Percentiles rank a stretch among this genome's conserved stretches.
phyloP scores from a whole-genome alignment of 345 rosid genomes.

The Citrus australasica region DNA sequence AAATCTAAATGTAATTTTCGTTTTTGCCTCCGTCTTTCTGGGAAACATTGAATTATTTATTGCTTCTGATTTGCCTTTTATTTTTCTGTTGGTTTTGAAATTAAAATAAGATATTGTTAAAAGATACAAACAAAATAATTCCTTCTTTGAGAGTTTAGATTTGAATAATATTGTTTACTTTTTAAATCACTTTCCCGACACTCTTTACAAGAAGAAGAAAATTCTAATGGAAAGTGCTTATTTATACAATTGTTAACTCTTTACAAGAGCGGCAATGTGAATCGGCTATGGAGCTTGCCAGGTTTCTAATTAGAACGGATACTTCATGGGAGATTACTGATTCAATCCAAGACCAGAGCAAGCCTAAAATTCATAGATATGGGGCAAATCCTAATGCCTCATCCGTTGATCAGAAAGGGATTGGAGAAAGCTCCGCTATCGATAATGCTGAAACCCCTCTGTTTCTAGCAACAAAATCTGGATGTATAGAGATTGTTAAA shows the following conservation, averaged over 20 bases:
- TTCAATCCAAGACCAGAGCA: not conserved
- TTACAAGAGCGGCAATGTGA: not conserved
- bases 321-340: slow-evolving; percentile 13
- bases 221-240: not conserved
- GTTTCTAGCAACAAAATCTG: slow-evolving; percentile 6
- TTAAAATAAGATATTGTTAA: too few species aligned
- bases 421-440: not conserved
- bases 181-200: too few species aligned
- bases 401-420: not conserved
- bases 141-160: too few species aligned
- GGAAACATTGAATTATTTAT: too few species aligned
- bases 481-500: slow-evolving; percentile 5
- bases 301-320: slow-evolving; percentile 17
- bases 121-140: too few species aligned
- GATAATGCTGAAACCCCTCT: not conserved
- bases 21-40: not conserved
- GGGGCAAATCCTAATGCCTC: not conserved
- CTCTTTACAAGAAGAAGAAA: not conserved
- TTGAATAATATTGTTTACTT: too few species aligned
- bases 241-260: not conserved
- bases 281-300: slow-evolving; percentile 12
- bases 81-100: too few species aligned
- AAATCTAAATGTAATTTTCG: not conserved
- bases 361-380: slow-evolving; percentile 8
- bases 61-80: too few species aligned